Conservation (phyloP, 148 eudicot species). For the Salicornia ramosissima region DNA sequence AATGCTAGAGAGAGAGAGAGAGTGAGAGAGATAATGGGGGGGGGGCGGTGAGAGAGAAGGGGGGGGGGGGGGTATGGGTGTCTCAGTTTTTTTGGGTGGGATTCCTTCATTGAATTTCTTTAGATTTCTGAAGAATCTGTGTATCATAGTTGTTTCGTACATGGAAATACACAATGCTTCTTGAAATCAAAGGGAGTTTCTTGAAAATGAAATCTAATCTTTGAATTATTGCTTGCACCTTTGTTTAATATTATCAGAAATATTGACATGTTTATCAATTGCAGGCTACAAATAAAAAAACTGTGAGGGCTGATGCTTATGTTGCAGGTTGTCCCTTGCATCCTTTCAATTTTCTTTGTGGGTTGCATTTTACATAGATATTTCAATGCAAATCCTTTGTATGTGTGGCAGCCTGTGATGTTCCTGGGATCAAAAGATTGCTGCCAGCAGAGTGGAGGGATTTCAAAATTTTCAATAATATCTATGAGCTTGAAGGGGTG, state of each 20-base stretch:
- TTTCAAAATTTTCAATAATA: conserved; percentile 70
- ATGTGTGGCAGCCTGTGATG: conserved; percentile 78
- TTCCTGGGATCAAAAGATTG: conserved; percentile 95
- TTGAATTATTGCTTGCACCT: not conserved
- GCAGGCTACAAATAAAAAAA: conserved; percentile 94
- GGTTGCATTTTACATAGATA: not conserved
- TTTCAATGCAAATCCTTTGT: conserved; percentile 1
- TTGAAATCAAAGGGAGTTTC: not conserved
- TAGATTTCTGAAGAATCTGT: not conserved
- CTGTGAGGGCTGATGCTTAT: conserved; percentile 90
- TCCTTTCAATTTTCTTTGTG: conserved; percentile 11
- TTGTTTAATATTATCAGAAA: not conserved
- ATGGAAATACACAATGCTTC: not conserved
- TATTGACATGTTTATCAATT: conserved; percentile 12
- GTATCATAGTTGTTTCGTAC: not conserved
- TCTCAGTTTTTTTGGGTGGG: not conserved
- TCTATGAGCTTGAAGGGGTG: conserved; percentile 87
- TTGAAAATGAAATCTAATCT: not conserved
- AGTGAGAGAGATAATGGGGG: not conserved
- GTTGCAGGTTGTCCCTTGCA: conserved; percentile 70
- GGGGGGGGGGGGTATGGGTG: not conserved
- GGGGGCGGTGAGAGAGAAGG: not conserved
- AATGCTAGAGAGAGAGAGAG: not conserved
- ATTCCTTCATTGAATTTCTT: not conserved
- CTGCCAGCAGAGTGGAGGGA: conserved; percentile 80